Evolutionary conservation across 345 rosid species (phyloP).

Genomic region (Erysimum cheiranthoides): DNA sequence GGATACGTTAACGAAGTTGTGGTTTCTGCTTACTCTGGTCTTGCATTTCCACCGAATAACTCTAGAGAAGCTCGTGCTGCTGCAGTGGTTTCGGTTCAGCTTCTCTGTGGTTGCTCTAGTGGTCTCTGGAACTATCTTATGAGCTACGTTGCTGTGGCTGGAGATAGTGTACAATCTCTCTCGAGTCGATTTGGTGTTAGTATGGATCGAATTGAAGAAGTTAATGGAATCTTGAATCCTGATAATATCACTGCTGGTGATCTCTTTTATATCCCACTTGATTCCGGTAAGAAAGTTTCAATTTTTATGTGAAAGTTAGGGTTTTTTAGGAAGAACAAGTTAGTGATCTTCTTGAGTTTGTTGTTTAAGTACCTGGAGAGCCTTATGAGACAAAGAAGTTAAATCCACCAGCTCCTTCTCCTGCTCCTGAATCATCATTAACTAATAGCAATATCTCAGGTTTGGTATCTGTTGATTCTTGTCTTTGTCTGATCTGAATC

Average conservation of each 20-base stretch:
- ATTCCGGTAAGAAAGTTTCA: conserved; percentile 63
- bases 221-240: conserved; percentile 77
- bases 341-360: conserved; percentile 14
- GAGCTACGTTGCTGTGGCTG: conserved; percentile 83
- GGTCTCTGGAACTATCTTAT: conserved; percentile 93
- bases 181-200: conserved; percentile 93
- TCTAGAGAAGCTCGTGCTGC: conserved; percentile 63
- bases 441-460: conserved; percentile 58
- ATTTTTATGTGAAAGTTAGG: background rate
- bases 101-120: conserved; percentile 94
- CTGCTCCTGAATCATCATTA: conserved; percentile 59
- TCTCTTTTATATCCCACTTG: conserved; percentile 77
- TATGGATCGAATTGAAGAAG: conserved; percentile 80
- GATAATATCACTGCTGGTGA: conserved; percentile 80
- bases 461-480: conserved; percentile 32
- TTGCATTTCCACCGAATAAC: conserved; percentile 63
- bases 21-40: conserved; percentile 74
- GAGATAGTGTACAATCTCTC: conserved; percentile 81
- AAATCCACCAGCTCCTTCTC: conserved; percentile 60
- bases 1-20: conserved; percentile 69
- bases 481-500: conserved; percentile 12
- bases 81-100: conserved; percentile 74
- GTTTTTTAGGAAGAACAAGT: background rate
- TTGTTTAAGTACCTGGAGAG: conserved; percentile 80
- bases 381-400: conserved; percentile 61